Conservation (phyloP, 169 alveolate genomes). For the Plasmodium ovale region DNA sequence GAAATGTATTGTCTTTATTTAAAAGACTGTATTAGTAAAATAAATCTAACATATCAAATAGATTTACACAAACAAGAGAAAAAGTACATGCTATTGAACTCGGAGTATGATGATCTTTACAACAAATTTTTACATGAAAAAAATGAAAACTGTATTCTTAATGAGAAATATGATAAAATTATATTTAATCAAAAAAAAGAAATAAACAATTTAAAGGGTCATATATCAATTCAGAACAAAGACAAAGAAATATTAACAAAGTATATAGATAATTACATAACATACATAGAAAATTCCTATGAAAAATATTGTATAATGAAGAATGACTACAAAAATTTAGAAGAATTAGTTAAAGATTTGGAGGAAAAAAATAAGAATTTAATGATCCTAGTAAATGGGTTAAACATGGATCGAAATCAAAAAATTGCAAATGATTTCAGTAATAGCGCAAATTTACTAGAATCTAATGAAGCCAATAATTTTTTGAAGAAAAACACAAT, state of each 20-base stretch:
- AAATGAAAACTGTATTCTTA: conserved; percentile 59
- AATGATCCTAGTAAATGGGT: conserved; percentile 37
- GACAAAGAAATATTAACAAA: conserved; percentile 74
- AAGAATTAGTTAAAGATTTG: conserved; percentile 40
- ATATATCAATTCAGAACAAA: conserved; percentile 61
- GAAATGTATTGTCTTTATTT: conserved; percentile 66
- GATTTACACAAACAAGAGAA: conserved; percentile 76
- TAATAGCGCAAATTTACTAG: background rate
- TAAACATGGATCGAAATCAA: background rate
- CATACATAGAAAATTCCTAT: conserved; percentile 73
- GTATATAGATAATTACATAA: conserved; percentile 70
- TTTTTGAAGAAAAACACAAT: conserved; percentile 35
- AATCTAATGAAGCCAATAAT: background rate
- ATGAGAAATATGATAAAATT: conserved; percentile 71
- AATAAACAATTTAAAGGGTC: conserved; percentile 58
- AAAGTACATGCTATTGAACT: conserved; percentile 57
- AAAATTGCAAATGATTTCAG: background rate
- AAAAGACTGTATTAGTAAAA: conserved; percentile 76
- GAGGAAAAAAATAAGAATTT: conserved; percentile 67
- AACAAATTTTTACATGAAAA: conserved; percentile 57
- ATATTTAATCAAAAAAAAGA: conserved; percentile 67
- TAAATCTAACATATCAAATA: conserved; percentile 70
- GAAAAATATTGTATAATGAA: conserved; percentile 49
- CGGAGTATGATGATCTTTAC: conserved; percentile 70
- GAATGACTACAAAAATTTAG: conserved; percentile 70